These are phyloP conservation scores for Micractinium conductrix DNA, from an alignment of 139 green algal species.

Conservation along the genomic window DNA sequence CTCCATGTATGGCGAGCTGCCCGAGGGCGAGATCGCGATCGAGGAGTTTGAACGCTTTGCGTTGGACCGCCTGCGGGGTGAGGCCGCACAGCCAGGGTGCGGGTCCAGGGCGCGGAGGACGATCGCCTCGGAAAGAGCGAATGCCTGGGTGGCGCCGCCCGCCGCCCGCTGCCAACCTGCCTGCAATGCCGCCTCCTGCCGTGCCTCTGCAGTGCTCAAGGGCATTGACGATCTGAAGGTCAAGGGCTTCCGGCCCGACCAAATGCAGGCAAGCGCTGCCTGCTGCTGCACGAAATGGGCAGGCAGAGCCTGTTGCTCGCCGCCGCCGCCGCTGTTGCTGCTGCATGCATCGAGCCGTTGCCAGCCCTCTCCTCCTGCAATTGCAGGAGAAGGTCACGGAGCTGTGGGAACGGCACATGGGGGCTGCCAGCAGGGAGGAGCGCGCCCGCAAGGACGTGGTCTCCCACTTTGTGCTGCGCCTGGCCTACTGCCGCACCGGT, in stretches of 20 bases:
- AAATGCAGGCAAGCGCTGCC: conserved; percentile 29
- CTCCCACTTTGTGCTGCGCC: conserved; percentile 92
- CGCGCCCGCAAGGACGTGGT: conserved; percentile 70
- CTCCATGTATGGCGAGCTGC: conserved; percentile 81
- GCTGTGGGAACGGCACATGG: conserved; percentile 60
- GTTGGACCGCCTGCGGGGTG: conserved; percentile 85
- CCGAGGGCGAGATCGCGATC: conserved; percentile 78
- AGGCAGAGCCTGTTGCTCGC: not conserved
- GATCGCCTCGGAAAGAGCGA: no score
- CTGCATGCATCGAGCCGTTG: not conserved
- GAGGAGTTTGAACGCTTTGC: conserved; percentile 96
- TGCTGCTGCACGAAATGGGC: no score
- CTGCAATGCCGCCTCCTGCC: not conserved
- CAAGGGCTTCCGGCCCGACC: conserved; percentile 64
- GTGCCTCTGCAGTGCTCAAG: conserved; percentile 79
- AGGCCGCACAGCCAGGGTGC: not conserved
- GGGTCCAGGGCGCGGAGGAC: not conserved
- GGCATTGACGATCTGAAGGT: conserved; percentile 85
- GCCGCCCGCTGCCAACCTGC: no score
- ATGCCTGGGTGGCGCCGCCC: no score
- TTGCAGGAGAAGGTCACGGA: conserved; percentile 46
- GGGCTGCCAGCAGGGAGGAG: conserved; percentile 47
- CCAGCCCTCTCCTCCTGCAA: no score
- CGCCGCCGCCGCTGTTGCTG: not conserved
- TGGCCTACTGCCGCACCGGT: conserved; percentile 90